These are phyloP conservation scores for Epithemia pelagica DNA, from an alignment of 108 stramenopile genomes.

Conservation along the genomic window DNA sequence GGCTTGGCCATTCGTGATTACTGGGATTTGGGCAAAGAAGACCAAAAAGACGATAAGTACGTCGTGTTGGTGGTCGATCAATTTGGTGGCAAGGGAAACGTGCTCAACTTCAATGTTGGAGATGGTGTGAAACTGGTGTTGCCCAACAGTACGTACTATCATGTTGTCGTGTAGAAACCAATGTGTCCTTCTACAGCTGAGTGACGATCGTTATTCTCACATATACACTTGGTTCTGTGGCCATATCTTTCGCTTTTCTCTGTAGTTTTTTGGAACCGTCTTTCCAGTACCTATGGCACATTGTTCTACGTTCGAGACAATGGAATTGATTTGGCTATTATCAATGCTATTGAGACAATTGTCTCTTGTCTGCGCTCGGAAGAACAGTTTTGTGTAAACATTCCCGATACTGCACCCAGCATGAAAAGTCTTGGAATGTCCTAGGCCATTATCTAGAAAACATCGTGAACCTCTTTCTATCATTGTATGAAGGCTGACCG, in stretches of 20 bases:
- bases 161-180: no score
- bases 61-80: constrained; percentile 80
- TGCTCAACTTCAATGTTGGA: constrained; percentile 85
- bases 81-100: constrained; percentile 75
- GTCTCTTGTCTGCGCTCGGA: constrained; percentile 72
- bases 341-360: constrained; percentile 77
- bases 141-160: constrained; percentile 48
- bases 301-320: constrained; percentile 81
- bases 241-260: no score
- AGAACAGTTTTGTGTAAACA: constrained; percentile 69
- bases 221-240: no score
- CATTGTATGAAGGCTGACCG: no score
- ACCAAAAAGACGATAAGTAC: constrained; percentile 85
- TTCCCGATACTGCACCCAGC: constrained; percentile 67
- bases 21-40: constrained; percentile 85
- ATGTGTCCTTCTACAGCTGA: no score
- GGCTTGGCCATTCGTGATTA: constrained; percentile 67
- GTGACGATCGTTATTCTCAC: no score
- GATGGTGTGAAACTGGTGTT: constrained; percentile 72
- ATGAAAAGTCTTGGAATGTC: constrained; percentile 54
- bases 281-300: constrained; percentile 71
- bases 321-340: constrained; percentile 76
- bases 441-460: background rate
- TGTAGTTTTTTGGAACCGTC: constrained; percentile 75
- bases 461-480: no score